Conservation (phyloP, 805 yeast genomes). For the Geotrichum ghanense region DNA sequence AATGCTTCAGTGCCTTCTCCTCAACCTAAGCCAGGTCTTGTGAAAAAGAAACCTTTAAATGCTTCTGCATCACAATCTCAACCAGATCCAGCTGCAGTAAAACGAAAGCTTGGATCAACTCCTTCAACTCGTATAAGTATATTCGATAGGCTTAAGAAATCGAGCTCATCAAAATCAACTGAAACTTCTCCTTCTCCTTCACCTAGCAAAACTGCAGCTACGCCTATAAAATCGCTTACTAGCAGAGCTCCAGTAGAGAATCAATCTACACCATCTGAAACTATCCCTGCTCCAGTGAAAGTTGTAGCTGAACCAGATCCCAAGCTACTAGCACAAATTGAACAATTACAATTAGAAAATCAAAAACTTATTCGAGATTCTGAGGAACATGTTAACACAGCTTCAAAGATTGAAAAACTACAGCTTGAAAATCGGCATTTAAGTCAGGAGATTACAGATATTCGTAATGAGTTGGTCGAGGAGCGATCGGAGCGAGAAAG, state of each 20-base stretch:
- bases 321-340: background rate
- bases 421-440: conserved; percentile 42
- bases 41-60: background rate
- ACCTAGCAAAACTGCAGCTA: background rate
- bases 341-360: conserved; percentile 9
- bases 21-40: conserved; percentile 3
- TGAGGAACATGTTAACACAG: conserved; percentile 2
- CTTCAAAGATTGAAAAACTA: conserved; percentile 23
- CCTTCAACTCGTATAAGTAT: background rate
- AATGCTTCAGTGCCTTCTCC: conserved; percentile 1
- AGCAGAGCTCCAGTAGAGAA: background rate
- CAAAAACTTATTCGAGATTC: conserved; percentile 3
- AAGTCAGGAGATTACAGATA: conserved; percentile 26
- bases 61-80: background rate
- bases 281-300: conserved; percentile 5
- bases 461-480: conserved; percentile 23
- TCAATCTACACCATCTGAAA: background rate
- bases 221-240: background rate
- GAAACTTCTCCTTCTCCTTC: background rate
- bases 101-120: background rate
- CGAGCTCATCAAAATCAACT: background rate
- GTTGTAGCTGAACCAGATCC: conserved; percentile 12
- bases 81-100: too few species aligned
- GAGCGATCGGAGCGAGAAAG: conserved; percentile 23
- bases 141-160: background rate